Conservation (phyloP, 805 yeast species). For the Ogataea nonfermentans region DNA sequence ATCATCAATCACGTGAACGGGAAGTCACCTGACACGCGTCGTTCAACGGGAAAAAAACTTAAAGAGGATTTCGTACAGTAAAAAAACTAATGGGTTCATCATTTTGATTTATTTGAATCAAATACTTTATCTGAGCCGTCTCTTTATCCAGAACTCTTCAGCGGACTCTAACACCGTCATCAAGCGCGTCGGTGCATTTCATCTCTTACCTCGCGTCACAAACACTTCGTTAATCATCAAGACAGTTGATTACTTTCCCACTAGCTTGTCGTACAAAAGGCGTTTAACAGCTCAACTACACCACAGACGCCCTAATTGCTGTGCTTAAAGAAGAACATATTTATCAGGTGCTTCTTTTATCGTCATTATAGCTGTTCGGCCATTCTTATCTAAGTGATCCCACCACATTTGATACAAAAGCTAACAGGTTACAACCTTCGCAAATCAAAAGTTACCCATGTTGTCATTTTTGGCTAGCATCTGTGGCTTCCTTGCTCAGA, state of each 20-base stretch:
- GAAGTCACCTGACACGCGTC: background rate
- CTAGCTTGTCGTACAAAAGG: slow-evolving; percentile 2
- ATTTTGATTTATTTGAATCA: slow-evolving; percentile 5
- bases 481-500: slow-evolving; percentile 35
- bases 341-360: no score
- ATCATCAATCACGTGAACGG: background rate
- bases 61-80: slow-evolving; percentile 7
- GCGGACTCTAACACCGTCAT: background rate
- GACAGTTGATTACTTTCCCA: slow-evolving; percentile 5
- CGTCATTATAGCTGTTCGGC: no score
- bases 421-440: no score
- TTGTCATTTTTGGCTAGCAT: slow-evolving; percentile 21
- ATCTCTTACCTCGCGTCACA: slow-evolving; percentile 1
- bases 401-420: background rate
- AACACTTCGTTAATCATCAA: background rate
- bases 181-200: background rate
- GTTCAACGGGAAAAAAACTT: slow-evolving; percentile 1
- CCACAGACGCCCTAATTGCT: background rate
- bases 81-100: slow-evolving; percentile 12
- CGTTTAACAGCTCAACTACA: slow-evolving; percentile 1
- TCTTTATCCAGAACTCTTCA: background rate
- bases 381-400: background rate
- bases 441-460: no score
- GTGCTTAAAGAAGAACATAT: no score
- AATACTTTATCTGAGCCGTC: background rate